Base-by-base conservation (phyloP, 495 filamentous ascomycete species). In the Chaetomium fimeti region DNA sequence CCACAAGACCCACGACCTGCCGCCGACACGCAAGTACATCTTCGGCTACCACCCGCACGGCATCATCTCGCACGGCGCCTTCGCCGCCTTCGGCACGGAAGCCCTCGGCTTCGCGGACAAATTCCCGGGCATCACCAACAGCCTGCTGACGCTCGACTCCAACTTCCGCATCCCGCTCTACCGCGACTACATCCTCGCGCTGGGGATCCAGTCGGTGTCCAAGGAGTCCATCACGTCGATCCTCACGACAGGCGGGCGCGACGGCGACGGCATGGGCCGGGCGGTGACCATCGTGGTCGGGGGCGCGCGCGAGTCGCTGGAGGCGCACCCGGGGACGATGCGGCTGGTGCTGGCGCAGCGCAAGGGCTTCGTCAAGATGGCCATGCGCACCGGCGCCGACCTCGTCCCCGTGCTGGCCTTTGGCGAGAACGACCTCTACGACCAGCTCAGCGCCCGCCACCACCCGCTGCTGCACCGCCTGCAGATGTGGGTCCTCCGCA, bases 11-110 rank as follows among this genome's bases (percentile, higher is more conserved):
- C 82, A 88, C 67, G 77, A 89, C 56, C 86, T 98, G 3, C 85
- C 90, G 16, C 82, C 91, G 0, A 90, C 88, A 3, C 84, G 91
- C 62, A 98, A 98, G 77, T 98, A 98, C 78, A 93, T 98, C 68
- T 96, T 98, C 72, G 94, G 95, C 48, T 97, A 98, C 74, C 94
- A 97, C 71, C 93, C 93, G 0, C 93, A 98, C 74, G 94, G 94
- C 47, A 97, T 98, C 75, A 96, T 98, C 69, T 92, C 89, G 16
- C 91, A 97, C 71, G 94, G 94, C 43, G 94, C 95, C 1, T 97
- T 94, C 76, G 91, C 89, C 4, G 89, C 93, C 18, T 97, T 98
- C 67, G 90, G 82, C 32, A 98, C 95, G 7, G 94, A 98, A 68
- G 90, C 91, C 0, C 81, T 95, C 6, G 92, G 94, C 3, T 98